These are phyloP conservation scores for Chlorella sp. DNA, from an alignment of 139 green algal genomes.

Conservation along the genomic window DNA sequence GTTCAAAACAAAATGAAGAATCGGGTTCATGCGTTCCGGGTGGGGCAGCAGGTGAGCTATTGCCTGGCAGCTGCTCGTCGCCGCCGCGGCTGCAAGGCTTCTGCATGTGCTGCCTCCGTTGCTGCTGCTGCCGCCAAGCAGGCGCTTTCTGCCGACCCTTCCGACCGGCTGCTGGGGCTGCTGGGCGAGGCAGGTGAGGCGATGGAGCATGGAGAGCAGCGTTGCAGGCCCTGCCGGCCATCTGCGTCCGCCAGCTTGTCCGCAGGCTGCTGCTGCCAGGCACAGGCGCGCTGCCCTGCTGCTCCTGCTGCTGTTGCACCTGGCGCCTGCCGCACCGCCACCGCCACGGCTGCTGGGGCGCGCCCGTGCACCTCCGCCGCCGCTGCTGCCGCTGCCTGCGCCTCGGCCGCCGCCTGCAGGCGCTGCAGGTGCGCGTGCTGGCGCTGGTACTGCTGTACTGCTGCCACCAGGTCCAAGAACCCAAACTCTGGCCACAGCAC, in stretches of 20 bases:
- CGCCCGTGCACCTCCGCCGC: neutral
- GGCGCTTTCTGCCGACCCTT: neutral
- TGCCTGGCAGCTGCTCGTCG: no score
- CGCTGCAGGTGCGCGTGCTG: constrained; percentile 16
- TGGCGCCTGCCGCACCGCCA: neutral
- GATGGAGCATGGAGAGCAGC: constrained; percentile 9
- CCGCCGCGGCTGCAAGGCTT: neutral
- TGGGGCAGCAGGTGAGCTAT: no score
- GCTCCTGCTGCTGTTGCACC: neutral
- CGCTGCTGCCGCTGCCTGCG: neutral
- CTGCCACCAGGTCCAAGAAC: constrained; percentile 74
- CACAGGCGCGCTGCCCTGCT: neutral
- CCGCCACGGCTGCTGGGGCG: neutral
- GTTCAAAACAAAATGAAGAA: no score
- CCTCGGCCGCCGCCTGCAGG: neutral
- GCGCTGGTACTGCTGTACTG: constrained; percentile 65
- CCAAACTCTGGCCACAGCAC: constrained; percentile 90
- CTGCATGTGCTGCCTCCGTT: neutral
- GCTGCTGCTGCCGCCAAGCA: neutral
- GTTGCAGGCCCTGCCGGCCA: neutral
- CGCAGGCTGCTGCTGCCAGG: neutral
- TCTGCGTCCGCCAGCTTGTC: neutral
- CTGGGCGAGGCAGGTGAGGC: constrained; percentile 17
- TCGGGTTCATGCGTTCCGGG: no score
- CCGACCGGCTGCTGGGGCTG: constrained; percentile 24